Base-by-base conservation (phyloP, 805 yeast genomes). In the Candida andamanensis region DNA sequence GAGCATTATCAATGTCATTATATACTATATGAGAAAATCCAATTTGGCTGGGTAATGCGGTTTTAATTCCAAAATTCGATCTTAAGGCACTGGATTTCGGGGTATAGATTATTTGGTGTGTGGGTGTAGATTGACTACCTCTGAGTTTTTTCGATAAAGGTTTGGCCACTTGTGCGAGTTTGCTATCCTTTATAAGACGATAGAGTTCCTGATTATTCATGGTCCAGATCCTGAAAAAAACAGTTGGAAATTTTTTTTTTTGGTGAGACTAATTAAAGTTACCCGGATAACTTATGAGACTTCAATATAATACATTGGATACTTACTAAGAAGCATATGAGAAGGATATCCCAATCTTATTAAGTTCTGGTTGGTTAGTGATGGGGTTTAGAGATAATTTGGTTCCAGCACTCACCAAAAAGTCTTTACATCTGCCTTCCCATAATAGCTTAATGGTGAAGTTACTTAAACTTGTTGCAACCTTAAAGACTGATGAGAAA, bases 381-480 rank as follows among this genome's bases (percentile, higher is more conserved):
- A 30, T 31, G 2, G 45, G 40, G 32, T 63, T 67, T 16, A 69
- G 37, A 28, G 61, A 60, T 3, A 84, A 37, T 34, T 70, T 76
- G 5, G 76, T 66, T 1, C 97, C 97, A 1, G 90, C 73, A 29
- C 85, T 76, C 2, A 89, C 61, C 31, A 90, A 54, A 52, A 90
- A 83, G 26, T 85, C 94, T 46, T 81, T 79, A 46, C 74, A 76
- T 39, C 82, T 74, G 0, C 97, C 96, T 47, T 85, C 96, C 96
- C 97, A 90, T 27, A 85, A 59, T 5, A 87, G 29, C 38, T 75
- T 76, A 10, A 85, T 45, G 38, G 75, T 68, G 41, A 67, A 70
- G 31, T 78, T 80, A 27, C 74, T 77, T 18, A 85, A 42, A 26
- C 86, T 78, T 1, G 92, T 76, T 33, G 89, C 74, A 3, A 80